Base-by-base conservation (phyloP, 495 filamentous ascomycete species). In the Aspergillus bridgeri region DNA sequence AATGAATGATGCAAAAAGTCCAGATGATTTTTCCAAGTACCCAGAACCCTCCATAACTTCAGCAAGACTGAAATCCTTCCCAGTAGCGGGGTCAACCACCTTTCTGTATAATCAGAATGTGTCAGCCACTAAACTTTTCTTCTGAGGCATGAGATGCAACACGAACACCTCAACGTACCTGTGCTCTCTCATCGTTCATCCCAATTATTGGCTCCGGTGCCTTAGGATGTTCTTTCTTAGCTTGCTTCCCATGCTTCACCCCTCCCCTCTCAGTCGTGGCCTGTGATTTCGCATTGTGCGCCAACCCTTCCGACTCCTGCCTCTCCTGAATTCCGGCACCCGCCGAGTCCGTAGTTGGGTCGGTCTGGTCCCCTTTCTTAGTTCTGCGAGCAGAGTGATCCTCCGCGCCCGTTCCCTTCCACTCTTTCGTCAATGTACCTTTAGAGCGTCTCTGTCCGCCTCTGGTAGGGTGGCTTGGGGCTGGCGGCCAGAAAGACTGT, bases 111-210 rank as follows among this genome's bases (percentile, higher is more conserved):
- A 38, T 8, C 7, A 21, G 13, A 51, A 25, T 27, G 8, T 23
- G 49, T 60, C 60, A 51, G 33, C 18, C 42, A 42, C 49, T 57
- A 22, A 56, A 51, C 60, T 47, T 17, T 58, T 45, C n/a, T n/a
- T n/a, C n/a, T n/a, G n/a, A n/a, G n/a, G n/a, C n/a, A n/a, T 6
- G 51, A 63, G 50, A 50, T 25, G 15, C 9, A 23, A n/a, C 18
- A 54, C 18, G 18, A 18, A 46, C 24, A 47, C 23, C 22, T 18
- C 13, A 51, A 44, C 69, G 64, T 62, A 82, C 82, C 62, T 75
- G 68, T 6, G 79, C 81, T 51, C 83, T 78, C 66, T 89, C 86
- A 74, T 89, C 87, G 65, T 88, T 85, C 83, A 88, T 88, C 20
- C 86, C 86, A 69, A 89, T 83, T 3, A 87, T 74, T 1, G 83